Conservation (phyloP, 257 asterid genomes). For the Orobanche coerulescens region DNA sequence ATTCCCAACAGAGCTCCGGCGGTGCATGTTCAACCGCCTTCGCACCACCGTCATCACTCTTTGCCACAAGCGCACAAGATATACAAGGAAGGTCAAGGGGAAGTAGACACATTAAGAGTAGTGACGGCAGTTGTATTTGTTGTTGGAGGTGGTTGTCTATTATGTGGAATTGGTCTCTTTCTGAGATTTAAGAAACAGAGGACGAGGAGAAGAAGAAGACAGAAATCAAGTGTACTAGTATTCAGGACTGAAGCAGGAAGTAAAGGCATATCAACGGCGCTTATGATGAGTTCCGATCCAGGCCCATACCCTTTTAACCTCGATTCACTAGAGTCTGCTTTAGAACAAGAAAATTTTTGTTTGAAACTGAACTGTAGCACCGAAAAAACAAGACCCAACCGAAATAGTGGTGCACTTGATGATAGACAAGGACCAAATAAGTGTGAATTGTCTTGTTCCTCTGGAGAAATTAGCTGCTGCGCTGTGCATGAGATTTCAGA, state of each 20-base stretch:
- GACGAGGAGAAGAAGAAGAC: conserved; percentile 28
- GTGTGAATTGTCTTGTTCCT: background rate
- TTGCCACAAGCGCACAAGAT: conserved; percentile 24
- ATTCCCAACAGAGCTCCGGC: conserved; percentile 26
- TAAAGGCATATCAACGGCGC: conserved; percentile 36
- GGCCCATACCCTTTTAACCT: conserved; percentile 48
- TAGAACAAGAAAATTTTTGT: conserved; percentile 36
- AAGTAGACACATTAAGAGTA: conserved; percentile 16
- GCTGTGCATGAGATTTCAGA: conserved; percentile 33
- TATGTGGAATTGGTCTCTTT: conserved; percentile 37
- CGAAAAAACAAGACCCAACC: conserved; percentile 17
- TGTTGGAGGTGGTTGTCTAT: conserved; percentile 32
- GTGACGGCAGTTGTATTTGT: conserved; percentile 39
- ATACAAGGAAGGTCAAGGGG: conserved; percentile 18
- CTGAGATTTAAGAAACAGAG: conserved; percentile 35
- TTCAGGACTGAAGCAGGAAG: conserved; percentile 31
- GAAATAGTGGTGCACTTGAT: conserved; percentile 13
- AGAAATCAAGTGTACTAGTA: conserved; percentile 13
- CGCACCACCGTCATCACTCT: conserved; percentile 21
- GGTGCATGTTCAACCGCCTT: conserved; percentile 20
- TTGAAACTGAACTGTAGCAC: conserved; percentile 24
- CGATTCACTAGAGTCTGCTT: too few species aligned
- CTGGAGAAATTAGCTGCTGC: conserved; percentile 37
- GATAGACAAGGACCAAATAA: conserved; percentile 24
- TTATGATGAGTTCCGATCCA: conserved; percentile 29